Base-by-base conservation (phyloP, 2,329 filamentous ascomycete genomes). In the Fusarium nematophilum region DNA sequence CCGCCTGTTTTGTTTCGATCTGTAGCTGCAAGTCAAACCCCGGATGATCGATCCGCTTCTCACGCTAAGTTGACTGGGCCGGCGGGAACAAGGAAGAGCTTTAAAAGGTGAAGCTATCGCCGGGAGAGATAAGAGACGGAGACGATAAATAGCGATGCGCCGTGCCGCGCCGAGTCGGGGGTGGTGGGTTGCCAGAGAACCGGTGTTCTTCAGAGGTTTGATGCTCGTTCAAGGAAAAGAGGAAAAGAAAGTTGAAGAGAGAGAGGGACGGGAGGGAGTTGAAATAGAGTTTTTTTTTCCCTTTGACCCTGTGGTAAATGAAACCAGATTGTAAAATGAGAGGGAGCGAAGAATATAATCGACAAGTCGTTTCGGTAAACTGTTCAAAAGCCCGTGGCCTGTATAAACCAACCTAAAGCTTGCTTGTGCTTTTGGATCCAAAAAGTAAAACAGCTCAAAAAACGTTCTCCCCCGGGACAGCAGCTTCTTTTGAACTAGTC, bases 11-110 rank as follows among this genome's bases (percentile, higher is more conserved):
- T 53, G 58, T 47, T 34, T 37, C 14, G 21, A n/a, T n/a, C 15
- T 43, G 26, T 48, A 48, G 40, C 31, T 50, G 43, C 44, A 45
- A 53, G 48, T 59, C 17, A 40, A 39, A 57, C 18, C 58, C 52
- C 62, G 52, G 57, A n/a, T n/a, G 51, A 43, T 31, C 39, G 46
- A 61, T 61, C 57, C 42, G 43, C 38, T 48, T 48, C 25, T 33
- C 33, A 36, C 26, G 23, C 26, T 27, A 43, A 9, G 26, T 17
- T 21, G 21, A 21, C n/a, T 39, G 39, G 17, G 11, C 25, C 17
- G n/a, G 23, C 15, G n/a, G 23, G 38, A 30, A 33, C 23, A 31
- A 21, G 39, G 9, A 29, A 29, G 39, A 30, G 25, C 21, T 9
- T 13, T n/a, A n/a, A 55, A 45, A 43, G 37, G 11, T 11, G 27